Evolutionary conservation across 23 red algal genomes (phyloP).

Genomic region (Cyanidiococcus yangmingshanensis): DNA sequence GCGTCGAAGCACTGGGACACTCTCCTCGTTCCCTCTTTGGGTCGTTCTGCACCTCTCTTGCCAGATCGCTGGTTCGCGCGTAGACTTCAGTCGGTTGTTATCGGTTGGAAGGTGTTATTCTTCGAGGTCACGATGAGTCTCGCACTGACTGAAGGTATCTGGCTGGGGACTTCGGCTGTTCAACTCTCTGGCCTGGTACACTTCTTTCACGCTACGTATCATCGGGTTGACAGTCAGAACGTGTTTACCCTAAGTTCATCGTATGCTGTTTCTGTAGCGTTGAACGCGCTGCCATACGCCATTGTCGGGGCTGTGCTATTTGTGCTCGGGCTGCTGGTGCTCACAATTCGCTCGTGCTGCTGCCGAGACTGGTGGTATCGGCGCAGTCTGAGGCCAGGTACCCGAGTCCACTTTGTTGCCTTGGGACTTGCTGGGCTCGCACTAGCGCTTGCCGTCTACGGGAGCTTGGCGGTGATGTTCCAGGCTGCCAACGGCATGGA

Average conservation of each 20-base stretch:
- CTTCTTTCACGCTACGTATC: conserved; percentile 1
- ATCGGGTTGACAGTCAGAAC: neutral
- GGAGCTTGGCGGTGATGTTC: neutral
- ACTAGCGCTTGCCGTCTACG: neutral
- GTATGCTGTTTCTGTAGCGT: neutral
- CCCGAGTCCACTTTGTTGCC: neutral
- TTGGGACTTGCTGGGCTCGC: neutral
- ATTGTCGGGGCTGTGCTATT: neutral
- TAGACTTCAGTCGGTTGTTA: too few species aligned
- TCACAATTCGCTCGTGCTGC: conserved; percentile 7
- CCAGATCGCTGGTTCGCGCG: too few species aligned
- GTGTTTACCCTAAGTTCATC: neutral
- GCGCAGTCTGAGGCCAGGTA: conserved; percentile 1
- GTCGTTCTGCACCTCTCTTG: too few species aligned
- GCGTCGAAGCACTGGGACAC: too few species aligned
- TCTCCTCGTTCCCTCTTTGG: too few species aligned
- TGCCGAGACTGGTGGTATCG: neutral
- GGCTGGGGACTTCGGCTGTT: neutral
- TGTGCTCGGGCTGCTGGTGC: neutral
- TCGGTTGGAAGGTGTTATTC: too few species aligned
- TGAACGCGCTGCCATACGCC: conserved; percentile 1
- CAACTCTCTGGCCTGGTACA: neutral
- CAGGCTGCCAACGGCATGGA: neutral
- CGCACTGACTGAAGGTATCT: neutral
- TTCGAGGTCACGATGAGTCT: neutral